These are phyloP conservation scores for Isoetes engelmannii DNA, from an alignment of 83 land plant species.

Conservation along the genomic window DNA sequence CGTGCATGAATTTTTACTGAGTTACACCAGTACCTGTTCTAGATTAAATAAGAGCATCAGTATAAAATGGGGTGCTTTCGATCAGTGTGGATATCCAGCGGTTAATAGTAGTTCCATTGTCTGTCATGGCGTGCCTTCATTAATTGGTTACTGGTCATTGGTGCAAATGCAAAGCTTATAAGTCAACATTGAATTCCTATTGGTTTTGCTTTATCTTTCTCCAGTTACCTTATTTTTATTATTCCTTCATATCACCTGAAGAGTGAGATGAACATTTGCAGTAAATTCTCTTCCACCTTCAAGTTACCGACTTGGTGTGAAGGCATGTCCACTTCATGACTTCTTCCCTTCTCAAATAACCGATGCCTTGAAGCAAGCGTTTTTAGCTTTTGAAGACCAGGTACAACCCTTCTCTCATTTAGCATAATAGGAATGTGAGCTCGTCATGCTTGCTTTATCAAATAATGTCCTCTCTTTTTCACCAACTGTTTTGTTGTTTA, in stretches of 20 bases:
- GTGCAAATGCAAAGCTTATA: neutral
- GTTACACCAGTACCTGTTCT: no score
- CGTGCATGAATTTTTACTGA: no score
- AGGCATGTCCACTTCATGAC: constrained; percentile 54
- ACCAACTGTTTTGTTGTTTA: neutral
- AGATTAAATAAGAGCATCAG: no score
- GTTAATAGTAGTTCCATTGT: no score
- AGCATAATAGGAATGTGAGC: constrained; percentile 1
- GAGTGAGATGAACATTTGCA: constrained; percentile 10
- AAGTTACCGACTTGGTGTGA: constrained; percentile 74
- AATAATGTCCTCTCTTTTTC: neutral
- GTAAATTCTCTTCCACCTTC: constrained; percentile 51
- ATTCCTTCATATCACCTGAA: no score
- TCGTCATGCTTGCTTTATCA: neutral
- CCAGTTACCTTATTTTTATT: no score
- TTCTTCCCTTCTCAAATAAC: constrained; percentile 51
- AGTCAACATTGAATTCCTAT: neutral
- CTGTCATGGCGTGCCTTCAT: no score
- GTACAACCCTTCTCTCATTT: constrained; percentile 24
- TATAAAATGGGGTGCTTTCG: no score
- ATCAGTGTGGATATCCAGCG: no score
- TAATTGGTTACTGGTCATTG: neutral
- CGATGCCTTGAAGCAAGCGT: constrained; percentile 48
- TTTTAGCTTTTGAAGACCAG: constrained; percentile 51
- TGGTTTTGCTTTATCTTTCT: neutral